These are phyloP conservation scores for Aphanoascus verrucosus DNA, from an alignment of 2,329 filamentous ascomycete species.

Conservation along the genomic window DNA sequence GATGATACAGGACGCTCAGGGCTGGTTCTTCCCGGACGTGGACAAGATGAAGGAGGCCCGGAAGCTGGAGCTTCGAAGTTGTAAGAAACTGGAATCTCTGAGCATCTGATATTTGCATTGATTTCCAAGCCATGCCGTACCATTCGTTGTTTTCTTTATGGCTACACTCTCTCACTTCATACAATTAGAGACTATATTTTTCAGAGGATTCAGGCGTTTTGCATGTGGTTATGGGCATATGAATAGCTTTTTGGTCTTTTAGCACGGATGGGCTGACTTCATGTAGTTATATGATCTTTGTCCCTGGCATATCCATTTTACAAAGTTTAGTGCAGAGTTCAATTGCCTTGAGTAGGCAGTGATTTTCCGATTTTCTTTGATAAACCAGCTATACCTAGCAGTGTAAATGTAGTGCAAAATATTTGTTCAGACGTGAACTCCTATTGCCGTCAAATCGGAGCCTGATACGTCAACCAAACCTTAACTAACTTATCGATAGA, in stretches of 20 bases:
- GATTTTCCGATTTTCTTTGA: neutral
- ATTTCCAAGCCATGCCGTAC: neutral
- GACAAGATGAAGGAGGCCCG: conserved; percentile 66
- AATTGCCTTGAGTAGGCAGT: neutral
- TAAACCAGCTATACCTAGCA: neutral
- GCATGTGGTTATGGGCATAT: neutral
- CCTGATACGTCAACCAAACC: neutral
- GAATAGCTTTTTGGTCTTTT: neutral
- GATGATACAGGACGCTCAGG: conserved; percentile 65
- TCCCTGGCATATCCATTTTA: neutral
- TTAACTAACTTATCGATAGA: neutral
- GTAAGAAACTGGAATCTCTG: conserved; percentile 41
- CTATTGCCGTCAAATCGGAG: too few relatives aligned
- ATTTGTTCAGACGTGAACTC: too few relatives aligned
- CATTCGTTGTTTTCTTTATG: neutral
- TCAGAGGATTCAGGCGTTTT: conserved; percentile 5
- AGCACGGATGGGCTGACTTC: neutral
- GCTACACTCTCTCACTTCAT: neutral
- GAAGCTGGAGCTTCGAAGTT: conserved; percentile 50
- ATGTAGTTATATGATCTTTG: conserved; percentile 6
- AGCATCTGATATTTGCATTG: conserved; percentile 3
- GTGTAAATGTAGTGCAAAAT: too few relatives aligned
- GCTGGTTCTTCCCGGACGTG: conserved; percentile 75
- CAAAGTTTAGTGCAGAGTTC: neutral
- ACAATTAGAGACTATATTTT: conserved; percentile 3